These are phyloP conservation scores for Lentinula detonsa DNA, from an alignment of 768 basidiomycete species.

Conservation along the genomic window DNA sequence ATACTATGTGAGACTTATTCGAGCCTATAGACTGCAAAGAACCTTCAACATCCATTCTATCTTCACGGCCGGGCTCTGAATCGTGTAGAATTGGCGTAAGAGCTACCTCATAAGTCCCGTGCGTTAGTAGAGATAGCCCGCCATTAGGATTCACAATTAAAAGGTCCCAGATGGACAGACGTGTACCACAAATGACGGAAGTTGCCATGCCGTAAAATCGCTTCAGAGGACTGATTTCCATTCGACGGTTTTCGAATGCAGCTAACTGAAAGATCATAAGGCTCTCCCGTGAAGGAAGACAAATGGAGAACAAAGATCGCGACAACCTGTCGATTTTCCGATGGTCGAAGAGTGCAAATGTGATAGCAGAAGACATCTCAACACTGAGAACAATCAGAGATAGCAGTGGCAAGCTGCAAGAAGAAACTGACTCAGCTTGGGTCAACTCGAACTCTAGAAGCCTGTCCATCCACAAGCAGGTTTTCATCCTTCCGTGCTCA, in stretches of 20 bases:
- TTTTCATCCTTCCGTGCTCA: conserved; percentile 63
- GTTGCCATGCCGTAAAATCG: conserved; percentile 43
- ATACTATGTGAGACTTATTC: background rate
- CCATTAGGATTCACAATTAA: conserved; percentile 57
- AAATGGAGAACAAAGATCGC: conserved; percentile 50
- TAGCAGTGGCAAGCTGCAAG: conserved; percentile 2
- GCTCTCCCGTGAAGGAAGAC: conserved; percentile 39
- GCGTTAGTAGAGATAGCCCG: conserved; percentile 51
- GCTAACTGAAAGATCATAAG: conserved; percentile 45
- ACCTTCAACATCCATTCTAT: background rate
- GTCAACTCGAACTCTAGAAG: conserved; percentile 44
- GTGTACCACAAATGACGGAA: conserved; percentile 55
- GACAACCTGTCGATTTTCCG: conserved; percentile 50
- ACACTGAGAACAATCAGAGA: conserved; percentile 22
- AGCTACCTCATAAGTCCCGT: conserved; percentile 41
- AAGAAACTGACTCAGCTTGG: conserved; percentile 40
- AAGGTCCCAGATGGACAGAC: conserved; percentile 61
- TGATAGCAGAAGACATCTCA: conserved; percentile 39
- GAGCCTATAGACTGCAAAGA: no score
- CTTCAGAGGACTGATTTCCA: conserved; percentile 33
- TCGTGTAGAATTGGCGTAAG: conserved; percentile 8
- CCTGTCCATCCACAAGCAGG: conserved; percentile 69
- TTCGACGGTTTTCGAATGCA: conserved; percentile 31
- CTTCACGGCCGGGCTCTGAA: background rate
- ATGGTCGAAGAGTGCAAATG: conserved; percentile 57